Base-by-base conservation (phyloP, 1,284 basidiomycete genomes). In the Ceratorhiza oryzae-sativae region DNA sequence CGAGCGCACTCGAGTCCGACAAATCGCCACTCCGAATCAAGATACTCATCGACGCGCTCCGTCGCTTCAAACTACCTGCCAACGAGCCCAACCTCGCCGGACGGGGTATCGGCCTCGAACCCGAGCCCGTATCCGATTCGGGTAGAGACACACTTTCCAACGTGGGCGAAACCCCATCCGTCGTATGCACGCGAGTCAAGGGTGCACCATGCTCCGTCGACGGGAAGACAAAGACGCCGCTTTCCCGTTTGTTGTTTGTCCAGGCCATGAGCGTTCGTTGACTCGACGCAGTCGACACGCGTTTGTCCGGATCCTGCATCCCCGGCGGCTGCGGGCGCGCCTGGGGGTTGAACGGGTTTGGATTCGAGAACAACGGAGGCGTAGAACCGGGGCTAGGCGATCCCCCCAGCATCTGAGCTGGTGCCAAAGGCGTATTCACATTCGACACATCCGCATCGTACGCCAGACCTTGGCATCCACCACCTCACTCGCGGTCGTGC, bases 11-110 rank as follows among this genome's bases (percentile, higher is more conserved):
- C 30, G 41, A 53, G 41, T 51, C 36, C 18, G 53, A 30, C 34
- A 10, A 30, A 15, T 25, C 32, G 20, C 48, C 36, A 32, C 25
- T 20, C 51, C 34, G 51, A 25, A 70, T 20, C 27, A 70, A 42
- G 1, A 70, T 49, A 12, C 67, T 70, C 67, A 70, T 70, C 67
- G 67, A 70, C 55, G 67, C 67, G 45, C 67, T 70, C 67, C 67
- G 25, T 18, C 67, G 25, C 55, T 70, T 70, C 53, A 70, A 45
- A 41, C 53, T 59, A 2, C 67, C 67, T 2, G 67, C 41, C 1
- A 70, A 27, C 20, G 58, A 55, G 18, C 67, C 67, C 5, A 70
- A 23, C 13, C 67, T 27, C 39, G 55, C 55, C 42, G 53, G 67
- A 10, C 67, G 67, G 20, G 42, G 55, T 20, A 53, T 58, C 27